phyloP scores from a whole-genome alignment of 805 yeast species.

The Lipomyces oligophaga region DNA sequence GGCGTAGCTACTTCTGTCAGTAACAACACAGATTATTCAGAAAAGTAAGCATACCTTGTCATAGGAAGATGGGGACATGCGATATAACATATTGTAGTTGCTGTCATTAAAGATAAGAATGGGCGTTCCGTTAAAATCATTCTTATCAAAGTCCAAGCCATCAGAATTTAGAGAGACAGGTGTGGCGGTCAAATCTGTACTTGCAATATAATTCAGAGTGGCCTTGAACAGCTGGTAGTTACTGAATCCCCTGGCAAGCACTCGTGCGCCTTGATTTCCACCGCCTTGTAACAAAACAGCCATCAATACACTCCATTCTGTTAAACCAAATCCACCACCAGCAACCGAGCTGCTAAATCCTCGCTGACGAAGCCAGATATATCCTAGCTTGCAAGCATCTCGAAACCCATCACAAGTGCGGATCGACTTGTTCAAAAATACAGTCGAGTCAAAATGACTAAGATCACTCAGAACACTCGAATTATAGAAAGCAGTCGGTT shows the following conservation, averaged over 20 bases:
- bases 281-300: conserved; percentile 75
- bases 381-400: conserved; percentile 82
- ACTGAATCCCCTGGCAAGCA: conserved; percentile 80
- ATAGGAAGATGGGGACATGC: conserved; percentile 17
- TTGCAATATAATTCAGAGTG: conserved; percentile 73
- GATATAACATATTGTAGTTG: conserved; percentile 16
- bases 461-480: conserved; percentile 70
- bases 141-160: conserved; percentile 2
- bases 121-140: conserved; percentile 9
- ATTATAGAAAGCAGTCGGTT: conserved; percentile 86
- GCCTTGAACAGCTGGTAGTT: conserved; percentile 93
- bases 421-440: conserved; percentile 69
- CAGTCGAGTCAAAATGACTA: conserved; percentile 63
- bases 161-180: conserved; percentile 16
- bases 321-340: conserved; percentile 85
- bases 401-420: conserved; percentile 75
- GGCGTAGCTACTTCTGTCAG: conserved; percentile 44
- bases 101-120: conserved; percentile 15
- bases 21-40: conserved; percentile 19
- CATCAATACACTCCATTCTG: conserved; percentile 79
- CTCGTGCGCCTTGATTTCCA: conserved; percentile 62
- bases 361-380: conserved; percentile 86
- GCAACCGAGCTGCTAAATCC: conserved; percentile 64
- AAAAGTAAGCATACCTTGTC: conserved; percentile 5
- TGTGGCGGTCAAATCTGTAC: conserved; percentile 56